Conservation (phyloP, 176 grass and related monocot genomes). For the sorghum (Sorghum bicolor) region Sorghum_bicolor_NCBIv3 NC_012879.2:43376501-43377000, state of each 20-base stretch:
- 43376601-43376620: too few relatives aligned
- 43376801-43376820: slow-evolving; percentile 5
- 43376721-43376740: neutral
- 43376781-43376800: slow-evolving; percentile 6
- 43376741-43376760: neutral
- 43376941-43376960: neutral
- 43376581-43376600: too few relatives aligned
- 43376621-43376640: too few relatives aligned
- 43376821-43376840: neutral
- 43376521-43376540: too few relatives aligned
- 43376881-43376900: neutral
- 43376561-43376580: too few relatives aligned
- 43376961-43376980: too few relatives aligned
- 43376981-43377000: too few relatives aligned
- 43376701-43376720: too few relatives aligned
- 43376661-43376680: neutral
- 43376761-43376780: neutral
- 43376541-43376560: too few relatives aligned
- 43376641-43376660: neutral
- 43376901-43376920: too few relatives aligned
- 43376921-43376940: too few relatives aligned
- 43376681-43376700: neutral
- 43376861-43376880: neutral
- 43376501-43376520: too few relatives aligned
- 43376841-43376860: neutral